Evolutionary conservation across 176 grass and related monocot genomes (phyloP).

Genomic region (Phyllostachys edulis): DNA sequence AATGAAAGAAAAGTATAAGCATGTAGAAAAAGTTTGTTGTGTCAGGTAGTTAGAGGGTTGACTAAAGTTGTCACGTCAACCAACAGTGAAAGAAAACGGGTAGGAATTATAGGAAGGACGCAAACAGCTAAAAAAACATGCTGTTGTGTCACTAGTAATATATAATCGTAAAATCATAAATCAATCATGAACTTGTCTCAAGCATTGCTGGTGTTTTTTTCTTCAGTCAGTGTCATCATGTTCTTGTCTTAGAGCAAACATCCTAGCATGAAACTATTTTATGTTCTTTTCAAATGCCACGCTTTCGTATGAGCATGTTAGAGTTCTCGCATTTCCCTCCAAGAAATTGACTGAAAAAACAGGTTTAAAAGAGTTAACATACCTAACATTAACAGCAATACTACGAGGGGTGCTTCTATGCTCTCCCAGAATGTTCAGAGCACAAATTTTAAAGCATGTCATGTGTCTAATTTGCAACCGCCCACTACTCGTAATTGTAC

Average conservation of each 20-base stretch:
- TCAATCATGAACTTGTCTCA: constrained; percentile 30
- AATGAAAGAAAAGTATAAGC: neutral
- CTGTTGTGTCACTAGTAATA: constrained; percentile 11
- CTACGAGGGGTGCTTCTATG: too few relatives aligned
- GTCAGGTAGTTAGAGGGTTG: constrained; percentile 41
- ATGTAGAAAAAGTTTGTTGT: constrained; percentile 30
- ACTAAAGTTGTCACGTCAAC: constrained; percentile 48
- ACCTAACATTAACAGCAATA: neutral
- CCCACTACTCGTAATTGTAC: neutral
- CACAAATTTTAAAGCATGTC: neutral
- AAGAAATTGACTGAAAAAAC: constrained; percentile 36
- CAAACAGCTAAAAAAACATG: constrained; percentile 4
- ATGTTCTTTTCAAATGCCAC: constrained; percentile 12
- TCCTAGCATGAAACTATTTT: constrained; percentile 24
- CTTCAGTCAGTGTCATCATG: constrained; percentile 23
- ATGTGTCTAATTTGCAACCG: neutral
- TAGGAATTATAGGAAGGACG: constrained; percentile 43
- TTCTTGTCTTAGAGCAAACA: constrained; percentile 40
- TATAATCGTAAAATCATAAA: constrained; percentile 13
- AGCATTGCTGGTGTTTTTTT: constrained; percentile 16
- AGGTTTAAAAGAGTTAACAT: neutral
- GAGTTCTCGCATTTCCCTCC: constrained; percentile 33
- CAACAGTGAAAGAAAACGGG: constrained; percentile 30
- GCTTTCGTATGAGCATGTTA: constrained; percentile 45
- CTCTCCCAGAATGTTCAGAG: neutral